Evolutionary conservation across 2,329 filamentous ascomycete species (phyloP).

Genomic region (Calonectria montana): DNA sequence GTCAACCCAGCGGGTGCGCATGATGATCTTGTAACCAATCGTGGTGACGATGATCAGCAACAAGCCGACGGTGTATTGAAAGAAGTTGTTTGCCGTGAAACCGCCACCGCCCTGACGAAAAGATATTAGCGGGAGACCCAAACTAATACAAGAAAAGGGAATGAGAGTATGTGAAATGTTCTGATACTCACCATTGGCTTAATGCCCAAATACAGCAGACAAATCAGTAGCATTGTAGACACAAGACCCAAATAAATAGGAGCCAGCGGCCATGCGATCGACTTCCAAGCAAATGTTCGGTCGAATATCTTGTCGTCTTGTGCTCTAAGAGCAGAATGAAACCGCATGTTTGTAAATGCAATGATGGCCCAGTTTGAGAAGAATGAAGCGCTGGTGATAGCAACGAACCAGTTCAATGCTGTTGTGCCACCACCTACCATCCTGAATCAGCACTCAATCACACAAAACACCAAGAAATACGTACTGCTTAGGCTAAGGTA

Average conservation of each 20-base stretch:
- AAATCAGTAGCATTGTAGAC: not conserved
- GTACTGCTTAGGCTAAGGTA: conserved; percentile 28
- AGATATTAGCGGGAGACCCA: not conserved
- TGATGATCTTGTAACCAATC: too few relatives aligned
- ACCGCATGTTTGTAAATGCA: not conserved
- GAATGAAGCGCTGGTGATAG: not conserved
- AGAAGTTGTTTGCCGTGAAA: not conserved
- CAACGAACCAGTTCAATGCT: not conserved
- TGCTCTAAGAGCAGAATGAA: not conserved
- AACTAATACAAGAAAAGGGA: not conserved
- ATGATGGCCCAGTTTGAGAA: not conserved
- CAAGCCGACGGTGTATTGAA: not conserved
- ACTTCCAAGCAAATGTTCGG: not conserved
- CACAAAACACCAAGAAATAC: not conserved
- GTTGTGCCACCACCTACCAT: not conserved
- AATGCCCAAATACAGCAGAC: not conserved
- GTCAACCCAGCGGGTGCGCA: too few relatives aligned
- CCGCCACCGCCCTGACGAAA: not conserved
- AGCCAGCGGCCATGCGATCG: not conserved
- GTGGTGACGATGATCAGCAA: not conserved
- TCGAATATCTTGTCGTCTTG: not conserved
- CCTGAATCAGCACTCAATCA: not conserved
- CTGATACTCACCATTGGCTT: not conserved
- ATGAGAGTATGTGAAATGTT: not conserved
- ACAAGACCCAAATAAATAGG: not conserved